A percentile compares a stretch with the other conserved stretches of the same genome.
These are phyloP conservation scores for Mycena polygramma DNA, from an alignment of 768 basidiomycete species.

Conservation along the genomic window DNA sequence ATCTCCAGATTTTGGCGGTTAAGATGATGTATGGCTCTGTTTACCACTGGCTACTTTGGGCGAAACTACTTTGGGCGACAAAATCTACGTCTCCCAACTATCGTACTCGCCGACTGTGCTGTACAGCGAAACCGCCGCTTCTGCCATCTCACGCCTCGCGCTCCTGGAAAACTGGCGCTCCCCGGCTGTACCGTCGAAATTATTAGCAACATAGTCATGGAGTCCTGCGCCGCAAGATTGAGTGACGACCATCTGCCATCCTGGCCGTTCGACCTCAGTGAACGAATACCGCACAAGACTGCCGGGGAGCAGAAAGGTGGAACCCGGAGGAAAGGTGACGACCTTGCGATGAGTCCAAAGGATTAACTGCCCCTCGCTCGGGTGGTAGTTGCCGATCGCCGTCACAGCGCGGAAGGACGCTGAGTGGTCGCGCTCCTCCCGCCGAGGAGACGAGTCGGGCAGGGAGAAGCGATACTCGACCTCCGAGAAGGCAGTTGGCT, in stretches of 20 bases:
- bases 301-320: not conserved
- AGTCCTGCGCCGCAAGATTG: not conserved
- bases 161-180: not conserved
- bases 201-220: not conserved
- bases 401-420: not conserved
- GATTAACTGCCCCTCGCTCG: not conserved
- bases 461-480: not conserved
- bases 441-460: not conserved
- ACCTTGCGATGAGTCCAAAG: not conserved
- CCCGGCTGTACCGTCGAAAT: no score
- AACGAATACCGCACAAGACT: not conserved
- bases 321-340: not conserved
- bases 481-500: conserved; percentile 1
- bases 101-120: not conserved
- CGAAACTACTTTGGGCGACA: no score
- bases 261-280: not conserved
- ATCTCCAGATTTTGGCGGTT: no score
- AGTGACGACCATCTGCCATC: not conserved
- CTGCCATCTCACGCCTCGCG: not conserved
- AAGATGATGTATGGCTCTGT: no score
- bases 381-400: not conserved
- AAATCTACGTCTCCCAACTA: no score
- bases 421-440: not conserved
- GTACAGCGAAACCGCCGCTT: not conserved
- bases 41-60: no score